Percentiles rank a stretch among this genome's conserved stretches.
Evolutionary conservation across 2,329 filamentous ascomycete genomes (phyloP).

Genomic region (Immersiporthe knoxdaviesiana): DNA sequence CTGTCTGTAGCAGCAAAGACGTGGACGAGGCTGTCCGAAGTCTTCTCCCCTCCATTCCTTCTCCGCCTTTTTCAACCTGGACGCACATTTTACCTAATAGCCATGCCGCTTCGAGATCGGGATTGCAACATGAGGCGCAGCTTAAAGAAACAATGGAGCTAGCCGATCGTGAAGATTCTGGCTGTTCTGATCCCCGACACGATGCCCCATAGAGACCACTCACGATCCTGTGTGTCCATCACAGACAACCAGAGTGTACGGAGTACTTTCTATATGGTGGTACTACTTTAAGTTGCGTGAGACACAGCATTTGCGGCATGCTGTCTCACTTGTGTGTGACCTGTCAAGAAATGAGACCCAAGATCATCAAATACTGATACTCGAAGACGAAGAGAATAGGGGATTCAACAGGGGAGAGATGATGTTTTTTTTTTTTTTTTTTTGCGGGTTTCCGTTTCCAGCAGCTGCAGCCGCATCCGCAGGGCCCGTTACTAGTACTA

Average conservation of each 20-base stretch:
- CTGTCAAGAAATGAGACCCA: neutral
- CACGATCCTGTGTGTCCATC: neutral
- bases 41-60: neutral
- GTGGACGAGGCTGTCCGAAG: neutral
- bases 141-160: neutral
- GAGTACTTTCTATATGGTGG: too few species aligned
- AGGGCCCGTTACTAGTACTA: neutral
- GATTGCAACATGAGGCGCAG: neutral
- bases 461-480: neutral
- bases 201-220: neutral
- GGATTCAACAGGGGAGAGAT: neutral
- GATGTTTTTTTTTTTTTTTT: too few species aligned
- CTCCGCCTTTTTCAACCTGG: neutral
- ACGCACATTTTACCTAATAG: slow-evolving; percentile 8
- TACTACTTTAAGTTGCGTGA: neutral
- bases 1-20: neutral
- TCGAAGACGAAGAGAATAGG: neutral
- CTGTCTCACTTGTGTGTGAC: neutral
- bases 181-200: neutral
- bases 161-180: neutral
- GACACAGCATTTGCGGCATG: neutral
- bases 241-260: neutral
- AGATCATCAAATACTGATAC: neutral
- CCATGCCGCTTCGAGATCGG: slow-evolving; percentile 1
- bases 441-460: slow-evolving; percentile 8